phyloP scores from a whole-genome alignment of 2,329 filamentous ascomycete species.

The Talaromyces rugulosus region DNA sequence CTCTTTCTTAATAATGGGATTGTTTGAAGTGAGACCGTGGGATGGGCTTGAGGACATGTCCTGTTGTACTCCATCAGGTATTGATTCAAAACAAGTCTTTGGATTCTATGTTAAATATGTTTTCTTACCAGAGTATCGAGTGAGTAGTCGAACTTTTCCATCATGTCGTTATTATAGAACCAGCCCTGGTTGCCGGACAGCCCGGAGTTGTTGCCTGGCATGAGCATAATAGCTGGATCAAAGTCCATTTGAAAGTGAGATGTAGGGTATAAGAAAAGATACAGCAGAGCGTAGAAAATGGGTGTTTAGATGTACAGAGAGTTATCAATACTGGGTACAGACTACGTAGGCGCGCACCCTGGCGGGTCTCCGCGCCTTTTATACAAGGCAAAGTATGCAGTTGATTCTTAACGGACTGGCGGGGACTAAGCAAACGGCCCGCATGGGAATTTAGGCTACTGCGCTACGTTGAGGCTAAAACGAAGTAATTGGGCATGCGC shows the following conservation, averaged over 20 bases:
- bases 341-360: not conserved
- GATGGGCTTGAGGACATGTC: not conserved
- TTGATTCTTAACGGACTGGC: not conserved
- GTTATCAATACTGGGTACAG: not conserved
- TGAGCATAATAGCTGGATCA: conserved; percentile 5
- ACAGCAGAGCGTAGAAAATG: not conserved
- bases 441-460: not conserved
- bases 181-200: conserved; percentile 1
- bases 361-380: not conserved
- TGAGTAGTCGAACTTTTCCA: not conserved
- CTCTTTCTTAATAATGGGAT: conserved; percentile 4
- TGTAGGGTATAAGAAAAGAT: not conserved
- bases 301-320: not conserved
- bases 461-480: not conserved
- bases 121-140: not conserved
- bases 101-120: not conserved
- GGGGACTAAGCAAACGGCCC: not conserved
- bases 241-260: not conserved
- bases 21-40: not conserved
- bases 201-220: conserved; percentile 5
- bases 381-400: not conserved
- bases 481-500: not conserved
- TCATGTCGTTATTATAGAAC: conserved; percentile 4
- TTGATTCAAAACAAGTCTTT: not conserved
- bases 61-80: not conserved